Evolutionary conservation across 1,284 basidiomycete species (phyloP).

Genomic region (Athelia psychrophila): DNA sequence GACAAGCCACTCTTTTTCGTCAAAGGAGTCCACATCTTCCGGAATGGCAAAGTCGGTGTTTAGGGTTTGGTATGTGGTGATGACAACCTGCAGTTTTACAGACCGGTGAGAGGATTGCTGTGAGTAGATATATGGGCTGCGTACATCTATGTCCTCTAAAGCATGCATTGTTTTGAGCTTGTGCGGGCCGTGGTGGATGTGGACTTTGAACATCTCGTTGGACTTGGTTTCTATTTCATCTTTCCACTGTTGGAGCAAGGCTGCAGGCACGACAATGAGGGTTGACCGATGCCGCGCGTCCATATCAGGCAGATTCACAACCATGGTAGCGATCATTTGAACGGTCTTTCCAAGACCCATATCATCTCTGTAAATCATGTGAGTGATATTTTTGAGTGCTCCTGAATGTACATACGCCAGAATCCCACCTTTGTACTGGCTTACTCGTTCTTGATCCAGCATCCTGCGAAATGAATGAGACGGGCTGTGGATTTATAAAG

Average conservation of each 20-base stretch:
- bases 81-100: slow-evolving; percentile 41
- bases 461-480: slow-evolving; percentile 39
- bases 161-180: slow-evolving; percentile 49
- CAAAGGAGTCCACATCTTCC: slow-evolving; percentile 37
- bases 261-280: slow-evolving; percentile 68
- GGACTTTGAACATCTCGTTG: slow-evolving; percentile 59
- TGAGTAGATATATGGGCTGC: slow-evolving; percentile 16
- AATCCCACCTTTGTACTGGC: slow-evolving; percentile 63
- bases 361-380: slow-evolving; percentile 58
- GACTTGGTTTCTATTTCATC: slow-evolving; percentile 65
- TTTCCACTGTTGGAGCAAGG: slow-evolving; percentile 70
- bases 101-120: slow-evolving; percentile 2
- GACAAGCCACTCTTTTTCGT: slow-evolving; percentile 45
- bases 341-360: slow-evolving; percentile 84
- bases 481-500: slow-evolving; percentile 15
- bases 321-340: slow-evolving; percentile 74
- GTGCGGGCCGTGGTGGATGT: slow-evolving; percentile 64
- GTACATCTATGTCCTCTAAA: slow-evolving; percentile 55
- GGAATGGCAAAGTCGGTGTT: slow-evolving; percentile 52
- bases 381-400: neutral
- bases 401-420: slow-evolving; percentile 51
- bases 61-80: slow-evolving; percentile 69
- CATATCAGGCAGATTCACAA: slow-evolving; percentile 46
- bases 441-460: slow-evolving; percentile 50
- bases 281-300: slow-evolving; percentile 49